phyloP scores from a whole-genome alignment of 352 stramenopile genomes.

The Globisporangium abappressorium region DNA sequence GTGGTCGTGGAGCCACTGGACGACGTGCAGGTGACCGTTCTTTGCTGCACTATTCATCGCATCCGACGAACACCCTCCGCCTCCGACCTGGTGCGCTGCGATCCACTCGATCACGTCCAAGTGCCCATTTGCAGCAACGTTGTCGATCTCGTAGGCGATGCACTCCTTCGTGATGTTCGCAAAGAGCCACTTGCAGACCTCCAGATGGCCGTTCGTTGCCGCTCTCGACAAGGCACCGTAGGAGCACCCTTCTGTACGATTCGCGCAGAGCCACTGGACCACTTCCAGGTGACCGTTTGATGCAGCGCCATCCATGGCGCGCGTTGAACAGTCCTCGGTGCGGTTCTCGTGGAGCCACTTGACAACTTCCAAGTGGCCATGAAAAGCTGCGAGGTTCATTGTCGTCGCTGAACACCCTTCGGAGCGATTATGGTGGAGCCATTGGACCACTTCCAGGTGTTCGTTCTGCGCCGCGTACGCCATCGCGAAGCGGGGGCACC shows the following conservation, averaged over 20 bases:
- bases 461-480: background rate
- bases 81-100: background rate
- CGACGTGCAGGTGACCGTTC: constrained; percentile 20
- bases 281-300: background rate
- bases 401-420: background rate
- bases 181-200: constrained; percentile 1
- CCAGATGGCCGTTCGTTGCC: background rate
- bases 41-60: background rate
- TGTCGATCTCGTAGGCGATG: background rate
- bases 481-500: background rate
- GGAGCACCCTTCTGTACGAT: background rate
- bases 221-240: background rate
- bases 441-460: background rate
- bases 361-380: background rate
- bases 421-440: background rate
- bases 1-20: constrained; percentile 21
- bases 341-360: background rate
- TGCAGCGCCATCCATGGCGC: background rate
- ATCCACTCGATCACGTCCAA: background rate
- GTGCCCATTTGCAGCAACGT: background rate
- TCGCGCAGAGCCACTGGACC: background rate
- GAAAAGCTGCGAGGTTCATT: background rate
- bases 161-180: background rate
- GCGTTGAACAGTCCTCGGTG: background rate
- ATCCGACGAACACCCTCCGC: background rate